Base-by-base conservation (phyloP, 441 rosid species). In the Pelargonium australe region DNA sequence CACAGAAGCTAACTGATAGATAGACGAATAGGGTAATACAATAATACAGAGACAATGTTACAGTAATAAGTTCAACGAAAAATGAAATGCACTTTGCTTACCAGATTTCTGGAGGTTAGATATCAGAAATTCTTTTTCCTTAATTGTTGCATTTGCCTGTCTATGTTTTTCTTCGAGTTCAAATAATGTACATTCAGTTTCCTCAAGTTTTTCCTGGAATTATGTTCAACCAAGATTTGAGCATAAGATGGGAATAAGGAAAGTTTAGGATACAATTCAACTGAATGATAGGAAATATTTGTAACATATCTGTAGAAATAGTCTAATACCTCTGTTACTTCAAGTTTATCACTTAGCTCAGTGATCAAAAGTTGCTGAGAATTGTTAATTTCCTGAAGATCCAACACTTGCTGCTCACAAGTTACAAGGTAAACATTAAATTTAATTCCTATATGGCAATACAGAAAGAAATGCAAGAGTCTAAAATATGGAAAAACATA, bases 161-260 rank as follows among this genome's bases (percentile, higher is more conserved):
- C 89, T 79, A 76, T 95, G 92, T 79, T 87, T 90, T 81, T 90
- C 98, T 85, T 95, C 97, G 0, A 95, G 87, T 75, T 92, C 96
- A 72, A 75, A 83, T 80, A 95, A 78, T 11, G 83, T 73, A 73
- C 80, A 80, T 77, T 92, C 95, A 73, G 96, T 95, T 81, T 87
- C 97, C 79, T 70, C 82, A 7, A 90, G 94, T 74, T 84, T 92
- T 83, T 75, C 87, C 98, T 95, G 86, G 64, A 77, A 66, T 76
- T 73, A 63, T 40, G 70, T 65, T 20, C 20, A 62, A 44, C 66
- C 57, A 19, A 44, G 47, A 44, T 44, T 7, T 9, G 11, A 10
- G 10, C 13, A 47, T 13, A 10, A 47, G 11, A 47, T 9, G 53
- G 10, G 53, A 47, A 47, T 14, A 13, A 11, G 53, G 53, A 47